Conservation (phyloP, 1,284 basidiomycete species). For the Fomitopsis betulina region DNA sequence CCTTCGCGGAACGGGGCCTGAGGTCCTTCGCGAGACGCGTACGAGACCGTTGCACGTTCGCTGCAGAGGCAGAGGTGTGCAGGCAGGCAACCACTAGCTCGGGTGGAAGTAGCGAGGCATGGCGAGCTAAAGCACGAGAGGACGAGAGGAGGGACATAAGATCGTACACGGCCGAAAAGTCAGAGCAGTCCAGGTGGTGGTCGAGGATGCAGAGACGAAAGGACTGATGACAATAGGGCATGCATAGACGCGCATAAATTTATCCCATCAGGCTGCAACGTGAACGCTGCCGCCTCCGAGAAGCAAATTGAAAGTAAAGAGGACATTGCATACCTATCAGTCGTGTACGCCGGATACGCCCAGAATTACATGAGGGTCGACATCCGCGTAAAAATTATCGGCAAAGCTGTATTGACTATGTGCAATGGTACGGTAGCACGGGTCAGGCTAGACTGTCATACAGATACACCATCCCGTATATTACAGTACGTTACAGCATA, state of each 20-base stretch:
- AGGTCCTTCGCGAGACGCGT: constrained; percentile 13
- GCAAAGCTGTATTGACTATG: neutral
- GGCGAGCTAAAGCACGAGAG: constrained; percentile 4
- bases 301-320: too few species aligned
- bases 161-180: neutral
- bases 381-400: neutral
- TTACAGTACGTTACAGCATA: neutral
- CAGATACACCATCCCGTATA: neutral
- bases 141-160: constrained; percentile 10
- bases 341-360: too few species aligned
- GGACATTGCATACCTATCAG: too few species aligned
- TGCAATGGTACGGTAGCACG: neutral
- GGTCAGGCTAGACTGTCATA: neutral
- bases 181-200: neutral
- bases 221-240: neutral
- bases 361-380: too few species aligned
- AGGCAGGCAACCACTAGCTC: constrained; percentile 4
- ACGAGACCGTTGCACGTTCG: constrained; percentile 2
- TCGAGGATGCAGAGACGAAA: neutral
- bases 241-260: neutral
- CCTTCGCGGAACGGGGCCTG: constrained; percentile 1
- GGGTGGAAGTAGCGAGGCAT: neutral
- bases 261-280: neutral
- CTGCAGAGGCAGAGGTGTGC: constrained; percentile 2
- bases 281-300: too few species aligned